Base-by-base conservation (phyloP, 164 flowering plant species). In the Magnolia changhungtana region DNA sequence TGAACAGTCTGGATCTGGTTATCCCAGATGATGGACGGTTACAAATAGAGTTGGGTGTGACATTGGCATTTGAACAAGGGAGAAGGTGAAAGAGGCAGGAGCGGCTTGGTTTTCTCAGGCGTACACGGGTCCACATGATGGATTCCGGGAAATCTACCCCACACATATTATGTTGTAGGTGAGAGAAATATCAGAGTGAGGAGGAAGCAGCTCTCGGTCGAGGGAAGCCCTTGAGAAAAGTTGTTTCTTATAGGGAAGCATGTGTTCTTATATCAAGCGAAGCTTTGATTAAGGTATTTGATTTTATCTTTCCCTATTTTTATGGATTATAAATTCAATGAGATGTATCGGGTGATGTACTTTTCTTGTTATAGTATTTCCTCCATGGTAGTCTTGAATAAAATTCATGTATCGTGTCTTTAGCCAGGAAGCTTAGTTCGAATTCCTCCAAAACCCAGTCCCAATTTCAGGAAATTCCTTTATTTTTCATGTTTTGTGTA, bases 181-280 rank as follows among this genome's bases (percentile, higher is more conserved):
- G 99, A 98, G 98, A 94, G 85, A 94, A 85, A 73, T 90, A 90
- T 85, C 98, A 92, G 77, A 91, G 24, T 79, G 98, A 96, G 83
- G 98, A 92, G 85, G 98, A 93, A 88, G 99, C 99, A 74, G 89
- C 92, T 83, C 98, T 96, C 85, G 99, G 99, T 78, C 86, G 99
- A 67, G 99, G 99, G 69, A 96, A 96, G 83, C 97, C 98, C 74
- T 89, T 78, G 76, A 86, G 98, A 63, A 96, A 94, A 88, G 90
- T 96, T 78, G 92, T 96, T 81, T 94, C 98, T 64, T 96, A 96
- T 69, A 88, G 91, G 78, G 99, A 94, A 82, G 92, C 88, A 71
- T 92, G 89, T 87, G 89, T 91, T 80, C 82, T 89, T 65, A 89
- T 88, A 72, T 83, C 88, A 9, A 83, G 50, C 86, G 98, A 86